Conservation (phyloP, 306 rosid genomes). For the Cucumis sativus region DNA sequence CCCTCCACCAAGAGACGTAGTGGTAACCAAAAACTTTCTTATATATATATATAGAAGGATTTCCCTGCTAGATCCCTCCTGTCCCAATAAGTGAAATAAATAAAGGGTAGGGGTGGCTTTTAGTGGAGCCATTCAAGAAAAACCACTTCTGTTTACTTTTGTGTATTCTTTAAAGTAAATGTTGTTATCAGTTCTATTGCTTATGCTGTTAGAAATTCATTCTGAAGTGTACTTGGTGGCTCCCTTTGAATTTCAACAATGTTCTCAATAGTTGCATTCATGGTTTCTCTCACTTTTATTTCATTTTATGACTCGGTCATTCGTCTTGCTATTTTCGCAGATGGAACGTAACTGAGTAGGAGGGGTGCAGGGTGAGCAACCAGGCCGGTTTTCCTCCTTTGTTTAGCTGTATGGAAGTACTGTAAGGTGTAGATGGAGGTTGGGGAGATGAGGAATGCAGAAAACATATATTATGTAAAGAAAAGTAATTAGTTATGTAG, state of each 20-base stretch:
- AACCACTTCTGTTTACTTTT: not conserved
- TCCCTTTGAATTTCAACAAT: not conserved
- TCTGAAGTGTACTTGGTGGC: not conserved
- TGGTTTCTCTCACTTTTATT: not conserved
- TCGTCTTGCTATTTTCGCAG: conserved; percentile 23
- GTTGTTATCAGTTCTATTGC: not conserved
- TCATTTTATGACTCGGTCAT: not conserved
- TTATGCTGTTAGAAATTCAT: not conserved
- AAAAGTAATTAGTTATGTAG: not conserved
- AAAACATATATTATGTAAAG: not conserved
- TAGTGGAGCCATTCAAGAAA: not conserved
- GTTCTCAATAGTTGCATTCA: not conserved
- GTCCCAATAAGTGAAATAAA: not conserved
- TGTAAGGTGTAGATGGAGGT: conserved; percentile 28
- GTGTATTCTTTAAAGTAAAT: not conserved
- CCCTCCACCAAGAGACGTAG: too few species aligned
- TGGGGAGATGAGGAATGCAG: not conserved
- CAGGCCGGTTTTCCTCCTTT: conserved; percentile 71
- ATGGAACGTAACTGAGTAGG: conserved; percentile 26
- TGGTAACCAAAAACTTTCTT: too few species aligned
- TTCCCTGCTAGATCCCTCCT: not conserved
- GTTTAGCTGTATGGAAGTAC: conserved; percentile 70
- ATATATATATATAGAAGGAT: too few species aligned
- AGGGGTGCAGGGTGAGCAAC: conserved; percentile 28
- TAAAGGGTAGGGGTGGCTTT: not conserved